A percentile compares a stretch with the other conserved stretches of the same genome.
Conservation (phyloP, 352 stramenopile species). For the Phytopythium delawarense region DNA sequence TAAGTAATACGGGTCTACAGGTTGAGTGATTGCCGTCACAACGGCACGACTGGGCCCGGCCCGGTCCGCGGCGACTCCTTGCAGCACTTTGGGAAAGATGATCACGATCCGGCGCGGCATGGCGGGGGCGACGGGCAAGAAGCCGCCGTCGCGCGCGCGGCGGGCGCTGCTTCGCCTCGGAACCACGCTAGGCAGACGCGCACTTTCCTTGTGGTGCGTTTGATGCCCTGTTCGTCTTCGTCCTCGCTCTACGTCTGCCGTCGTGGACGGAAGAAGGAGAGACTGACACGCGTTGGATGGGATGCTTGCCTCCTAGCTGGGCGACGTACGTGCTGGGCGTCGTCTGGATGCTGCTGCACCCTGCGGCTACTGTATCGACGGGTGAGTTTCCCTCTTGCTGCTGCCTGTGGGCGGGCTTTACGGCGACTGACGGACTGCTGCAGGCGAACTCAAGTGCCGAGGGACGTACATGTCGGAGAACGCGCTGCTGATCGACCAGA, state of each 20-base stretch:
- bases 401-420: not conserved
- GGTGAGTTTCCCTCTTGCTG: conserved; percentile 17
- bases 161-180: conserved; percentile 23
- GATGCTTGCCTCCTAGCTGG: conserved; percentile 31
- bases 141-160: conserved; percentile 21
- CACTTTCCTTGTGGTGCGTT: conserved; percentile 36
- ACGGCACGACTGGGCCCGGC: not conserved
- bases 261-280: not conserved
- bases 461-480: conserved; percentile 90
- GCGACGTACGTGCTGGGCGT: conserved; percentile 57
- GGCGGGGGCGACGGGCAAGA: conserved; percentile 8
- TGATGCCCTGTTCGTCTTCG: not conserved
- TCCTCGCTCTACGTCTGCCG: not conserved
- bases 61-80: not conserved
- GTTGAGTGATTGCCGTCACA: not conserved
- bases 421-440: not conserved
- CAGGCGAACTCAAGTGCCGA: conserved; percentile 74
- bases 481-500: conserved; percentile 76
- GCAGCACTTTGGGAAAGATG: not conserved
- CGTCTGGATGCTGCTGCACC: conserved; percentile 79
- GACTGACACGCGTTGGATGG: not conserved
- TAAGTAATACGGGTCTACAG: not conserved
- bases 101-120: not conserved
- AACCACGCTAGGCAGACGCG: conserved; percentile 17
- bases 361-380: conserved; percentile 71